Base-by-base conservation (phyloP, 805 yeast genomes). In the Sugiyamaella lignohabitans region DNA sequence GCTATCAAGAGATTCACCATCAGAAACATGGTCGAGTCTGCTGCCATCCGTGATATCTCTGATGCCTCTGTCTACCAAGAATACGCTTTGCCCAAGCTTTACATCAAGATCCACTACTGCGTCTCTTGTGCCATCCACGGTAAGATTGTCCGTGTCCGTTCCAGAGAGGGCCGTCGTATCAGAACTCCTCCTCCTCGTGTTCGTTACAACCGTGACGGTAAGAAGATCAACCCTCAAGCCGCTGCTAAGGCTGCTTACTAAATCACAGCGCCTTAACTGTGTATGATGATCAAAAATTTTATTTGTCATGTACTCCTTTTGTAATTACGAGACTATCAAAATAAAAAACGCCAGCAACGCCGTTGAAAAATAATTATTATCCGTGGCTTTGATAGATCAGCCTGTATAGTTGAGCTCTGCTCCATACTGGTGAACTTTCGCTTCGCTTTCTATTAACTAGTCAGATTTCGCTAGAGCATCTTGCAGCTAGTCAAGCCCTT, bases 21-120 rank as follows among this genome's bases (percentile, higher is more conserved):
- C 86, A 87, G 97, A 82, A 93, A 93, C 95, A 93, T 93, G 91
- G 99, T 93, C 67, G 99, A 93, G 82, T 93, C 96, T 65, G 98
- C 98, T 73, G 73, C 98, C 69, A 95, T 93, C 71, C 89, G 99
- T 84, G 99, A 93, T 78, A 81, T 93, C 76, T 86, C 96, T 66
- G 99, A 93, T 79, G 98, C 98, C 67, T 89, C 97, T 54, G 98
- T 93, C 68, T 93, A 93, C 85, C 80, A 86, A 68, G 98, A 93
- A 82, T 93, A 93, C 81, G 98, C 96, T 70, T 79, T 93, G 68
- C 99, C 99, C 78, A 93, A 93, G 84, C 84, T 93, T 71, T 93
- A 91, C 94, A 86, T 93, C 87, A 93, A 93, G 82, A 82, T 91
- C 75, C 97, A 91, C 84, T 93, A 93, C 93, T 93, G 99, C 84